Conservation (phyloP, 768 basidiomycete genomes). For the Boletus edulis region DNA sequence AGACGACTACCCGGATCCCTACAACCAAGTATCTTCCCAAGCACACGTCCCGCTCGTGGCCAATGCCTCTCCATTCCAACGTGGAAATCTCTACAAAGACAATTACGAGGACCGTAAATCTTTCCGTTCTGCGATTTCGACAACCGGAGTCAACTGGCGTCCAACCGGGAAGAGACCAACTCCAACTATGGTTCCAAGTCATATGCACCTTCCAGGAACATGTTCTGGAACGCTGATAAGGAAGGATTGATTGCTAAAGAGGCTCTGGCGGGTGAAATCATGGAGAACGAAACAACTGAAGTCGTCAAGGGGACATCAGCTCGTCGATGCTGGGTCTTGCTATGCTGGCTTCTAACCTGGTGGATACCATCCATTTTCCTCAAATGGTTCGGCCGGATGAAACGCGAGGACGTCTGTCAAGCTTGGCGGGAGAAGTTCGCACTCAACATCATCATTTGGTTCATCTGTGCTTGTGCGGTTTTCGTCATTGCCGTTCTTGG, state of each 20-base stretch:
- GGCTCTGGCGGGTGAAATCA: constrained; percentile 76
- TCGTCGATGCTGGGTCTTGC: constrained; percentile 80
- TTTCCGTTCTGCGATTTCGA: constrained; percentile 73
- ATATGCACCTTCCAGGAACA: constrained; percentile 91
- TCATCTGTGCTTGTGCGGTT: constrained; percentile 81
- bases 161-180: constrained; percentile 70
- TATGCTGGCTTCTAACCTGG: constrained; percentile 89
- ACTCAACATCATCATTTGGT: constrained; percentile 95
- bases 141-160: constrained; percentile 72
- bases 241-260: constrained; percentile 77
- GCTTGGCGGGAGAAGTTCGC: constrained; percentile 98
- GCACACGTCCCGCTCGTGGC: constrained; percentile 81
- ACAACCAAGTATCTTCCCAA: constrained; percentile 49
- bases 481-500: constrained; percentile 93
- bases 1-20: constrained; percentile 49
- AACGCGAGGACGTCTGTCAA: constrained; percentile 88
- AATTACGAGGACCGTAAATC: constrained; percentile 78
- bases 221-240: constrained; percentile 87
- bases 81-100: constrained; percentile 72
- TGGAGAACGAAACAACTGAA: constrained; percentile 87
- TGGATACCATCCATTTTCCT: constrained; percentile 81
- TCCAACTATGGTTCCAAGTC: constrained; percentile 90
- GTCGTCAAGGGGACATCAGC: constrained; percentile 80
- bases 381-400: constrained; percentile 82
- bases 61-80: constrained; percentile 80